Conservation (phyloP, 75 land plant species). For the Ceratopteris richardii region DNA sequence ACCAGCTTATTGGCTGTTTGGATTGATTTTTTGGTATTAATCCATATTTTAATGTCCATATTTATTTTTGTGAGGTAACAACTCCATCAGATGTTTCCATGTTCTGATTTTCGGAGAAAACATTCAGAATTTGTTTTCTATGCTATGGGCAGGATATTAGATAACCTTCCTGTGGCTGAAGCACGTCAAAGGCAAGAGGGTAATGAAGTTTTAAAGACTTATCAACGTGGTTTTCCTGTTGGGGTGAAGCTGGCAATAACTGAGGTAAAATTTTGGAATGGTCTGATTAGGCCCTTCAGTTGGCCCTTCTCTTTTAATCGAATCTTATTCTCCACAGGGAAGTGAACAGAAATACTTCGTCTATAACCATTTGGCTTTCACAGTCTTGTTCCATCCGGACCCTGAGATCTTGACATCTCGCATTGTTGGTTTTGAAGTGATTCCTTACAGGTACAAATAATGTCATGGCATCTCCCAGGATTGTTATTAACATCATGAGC, state of each 20-base stretch:
- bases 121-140: no score
- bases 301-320: no score
- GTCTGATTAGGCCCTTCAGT: no score
- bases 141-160: conserved; percentile 54
- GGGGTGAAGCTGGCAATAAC: conserved; percentile 15
- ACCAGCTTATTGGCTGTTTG: no score
- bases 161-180: conserved; percentile 68
- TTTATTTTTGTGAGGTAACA: no score
- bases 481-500: no score
- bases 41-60: no score
- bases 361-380: conserved; percentile 24
- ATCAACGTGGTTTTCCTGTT: conserved; percentile 33
- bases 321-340: no score
- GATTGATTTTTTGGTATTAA: no score
- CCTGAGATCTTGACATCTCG: conserved; percentile 9
- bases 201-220: conserved; percentile 2
- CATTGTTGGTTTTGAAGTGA: conserved; percentile 37
- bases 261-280: background rate
- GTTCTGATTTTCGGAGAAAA: no score
- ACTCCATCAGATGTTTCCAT: no score
- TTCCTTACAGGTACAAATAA: conserved; percentile 31
- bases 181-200: conserved; percentile 22
- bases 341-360: conserved; percentile 23
- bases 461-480: no score
- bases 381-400: conserved; percentile 24